phyloP scores from a whole-genome alignment of 495 filamentous ascomycete species.

The Penicillium bovifimosum region DNA sequence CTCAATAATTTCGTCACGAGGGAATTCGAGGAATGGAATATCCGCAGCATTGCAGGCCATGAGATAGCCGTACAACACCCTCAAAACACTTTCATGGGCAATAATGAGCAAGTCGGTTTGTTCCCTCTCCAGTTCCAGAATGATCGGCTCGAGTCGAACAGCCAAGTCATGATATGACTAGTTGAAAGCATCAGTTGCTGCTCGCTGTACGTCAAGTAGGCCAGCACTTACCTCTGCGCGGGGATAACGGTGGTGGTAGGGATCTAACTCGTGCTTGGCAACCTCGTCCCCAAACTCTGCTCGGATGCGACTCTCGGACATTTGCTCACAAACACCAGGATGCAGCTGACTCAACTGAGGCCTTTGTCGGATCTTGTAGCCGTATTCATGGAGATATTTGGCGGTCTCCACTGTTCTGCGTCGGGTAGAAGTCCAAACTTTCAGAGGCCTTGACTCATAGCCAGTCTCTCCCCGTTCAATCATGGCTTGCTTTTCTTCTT shows the following conservation, averaged over 20 bases:
- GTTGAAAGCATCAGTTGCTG: constrained; percentile 9
- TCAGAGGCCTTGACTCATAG: constrained; percentile 69
- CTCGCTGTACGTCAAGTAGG: not conserved
- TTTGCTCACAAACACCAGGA: constrained; percentile 90
- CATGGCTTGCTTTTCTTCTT: constrained; percentile 66
- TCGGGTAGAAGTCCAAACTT: constrained; percentile 91
- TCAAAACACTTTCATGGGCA: constrained; percentile 92
- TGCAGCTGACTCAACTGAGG: constrained; percentile 97
- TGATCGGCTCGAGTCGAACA: constrained; percentile 96
- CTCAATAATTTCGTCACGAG: constrained; percentile 95
- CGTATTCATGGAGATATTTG: constrained; percentile 65
- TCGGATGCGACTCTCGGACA: constrained; percentile 75
- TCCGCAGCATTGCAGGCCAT: constrained; percentile 98
- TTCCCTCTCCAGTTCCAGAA: constrained; percentile 94
- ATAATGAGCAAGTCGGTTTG: constrained; percentile 96
- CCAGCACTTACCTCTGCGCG: constrained; percentile 70
- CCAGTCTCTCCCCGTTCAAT: constrained; percentile 63
- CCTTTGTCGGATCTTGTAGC: constrained; percentile 81
- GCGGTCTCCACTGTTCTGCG: constrained; percentile 88
- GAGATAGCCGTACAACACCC: constrained; percentile 93
- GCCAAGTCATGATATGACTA: constrained; percentile 98
- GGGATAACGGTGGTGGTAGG: constrained; percentile 96
- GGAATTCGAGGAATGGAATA: constrained; percentile 90
- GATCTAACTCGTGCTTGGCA: constrained; percentile 85
- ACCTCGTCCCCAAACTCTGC: constrained; percentile 83